Conservation (phyloP, 345 rosid genomes). For the Aegle marmelos region DNA sequence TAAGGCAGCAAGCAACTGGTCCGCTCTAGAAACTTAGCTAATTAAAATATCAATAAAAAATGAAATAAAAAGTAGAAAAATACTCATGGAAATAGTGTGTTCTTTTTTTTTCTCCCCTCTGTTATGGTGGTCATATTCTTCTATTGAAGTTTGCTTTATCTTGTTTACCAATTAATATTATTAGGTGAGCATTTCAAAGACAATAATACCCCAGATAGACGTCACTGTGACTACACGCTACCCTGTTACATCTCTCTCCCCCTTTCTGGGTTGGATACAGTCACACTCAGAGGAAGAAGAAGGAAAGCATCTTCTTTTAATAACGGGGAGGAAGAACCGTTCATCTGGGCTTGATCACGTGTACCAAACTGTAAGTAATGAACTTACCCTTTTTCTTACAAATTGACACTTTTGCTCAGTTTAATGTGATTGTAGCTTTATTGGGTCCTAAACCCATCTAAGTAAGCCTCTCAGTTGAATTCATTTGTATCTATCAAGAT, state of each 20-base stretch:
- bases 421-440: background rate
- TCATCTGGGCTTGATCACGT: background rate
- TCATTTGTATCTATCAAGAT: background rate
- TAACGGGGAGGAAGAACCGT: background rate
- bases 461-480: conserved; percentile 16
- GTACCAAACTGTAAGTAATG: background rate
- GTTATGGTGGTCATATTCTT: background rate
- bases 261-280: background rate
- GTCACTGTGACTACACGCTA: background rate
- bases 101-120: too few relatives aligned
- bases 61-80: too few relatives aligned
- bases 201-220: background rate
- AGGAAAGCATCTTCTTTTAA: conserved; percentile 18
- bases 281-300: background rate
- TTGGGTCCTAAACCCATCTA: conserved; percentile 1
- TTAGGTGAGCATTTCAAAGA: background rate
- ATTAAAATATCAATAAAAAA: background rate
- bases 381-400: background rate
- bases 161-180: background rate
- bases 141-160: background rate
- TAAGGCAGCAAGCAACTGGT: background rate
- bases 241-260: background rate
- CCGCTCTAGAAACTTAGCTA: background rate
- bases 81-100: background rate
- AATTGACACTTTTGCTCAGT: background rate